phyloP scores from a whole-genome alignment of 202 grass and related monocot genomes.

The Dendrocalamus latiflorus region DNA sequence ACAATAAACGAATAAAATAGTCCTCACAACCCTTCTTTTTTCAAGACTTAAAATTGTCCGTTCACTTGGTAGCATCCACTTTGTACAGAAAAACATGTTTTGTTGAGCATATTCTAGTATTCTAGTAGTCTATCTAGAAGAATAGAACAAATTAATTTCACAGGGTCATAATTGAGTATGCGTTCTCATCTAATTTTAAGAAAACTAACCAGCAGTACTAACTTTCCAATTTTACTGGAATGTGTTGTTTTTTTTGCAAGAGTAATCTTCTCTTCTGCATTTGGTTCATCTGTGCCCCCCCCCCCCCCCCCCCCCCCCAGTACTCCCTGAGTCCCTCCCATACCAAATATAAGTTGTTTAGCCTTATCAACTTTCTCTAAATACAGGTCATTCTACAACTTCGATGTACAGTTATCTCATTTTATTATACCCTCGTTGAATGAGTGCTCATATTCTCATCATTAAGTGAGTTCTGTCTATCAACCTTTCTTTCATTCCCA shows the following conservation, averaged over 20 bases:
- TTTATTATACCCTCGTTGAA: not conserved
- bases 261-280: not conserved
- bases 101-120: not conserved
- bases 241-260: not conserved
- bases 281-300: not conserved
- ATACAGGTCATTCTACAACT: not conserved
- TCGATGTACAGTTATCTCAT: not conserved
- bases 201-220: not conserved
- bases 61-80: not conserved
- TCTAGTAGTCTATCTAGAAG: not conserved
- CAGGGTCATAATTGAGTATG: not conserved
- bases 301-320: not conserved
- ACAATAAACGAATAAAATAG: not conserved
- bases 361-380: not conserved
- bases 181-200: not conserved
- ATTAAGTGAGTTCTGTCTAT: not conserved
- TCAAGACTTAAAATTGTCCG: not conserved
- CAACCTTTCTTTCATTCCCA: not conserved
- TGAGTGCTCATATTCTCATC: not conserved
- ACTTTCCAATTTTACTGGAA: not conserved
- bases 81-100: not conserved
- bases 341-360: not conserved
- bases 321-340: not conserved
- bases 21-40: not conserved
- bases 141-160: not conserved